These are phyloP conservation scores for Lactarius psammicola DNA, from an alignment of 768 basidiomycete species.

Conservation along the genomic window DNA sequence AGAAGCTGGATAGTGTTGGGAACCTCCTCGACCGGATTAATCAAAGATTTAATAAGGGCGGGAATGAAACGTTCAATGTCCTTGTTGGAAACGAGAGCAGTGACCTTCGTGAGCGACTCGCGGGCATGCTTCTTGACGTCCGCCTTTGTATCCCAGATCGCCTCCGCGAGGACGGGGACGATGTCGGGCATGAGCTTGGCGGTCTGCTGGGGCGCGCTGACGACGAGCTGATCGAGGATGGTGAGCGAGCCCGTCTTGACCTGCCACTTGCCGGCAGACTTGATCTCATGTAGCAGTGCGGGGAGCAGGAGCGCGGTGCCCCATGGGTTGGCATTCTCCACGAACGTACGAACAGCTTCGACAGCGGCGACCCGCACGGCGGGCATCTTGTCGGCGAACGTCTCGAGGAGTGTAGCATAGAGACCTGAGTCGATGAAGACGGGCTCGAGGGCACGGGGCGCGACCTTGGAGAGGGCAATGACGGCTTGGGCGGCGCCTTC, in stretches of 20 bases:
- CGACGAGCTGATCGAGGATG: slow-evolving; percentile 84
- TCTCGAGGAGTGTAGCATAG: slow-evolving; percentile 82
- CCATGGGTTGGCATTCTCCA: slow-evolving; percentile 85
- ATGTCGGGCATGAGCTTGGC: slow-evolving; percentile 92
- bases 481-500: slow-evolving; percentile 83
- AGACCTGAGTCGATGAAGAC: slow-evolving; percentile 84
- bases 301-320: slow-evolving; percentile 80
- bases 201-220: slow-evolving; percentile 76
- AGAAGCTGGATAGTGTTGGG: slow-evolving; percentile 92
- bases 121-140: slow-evolving; percentile 99
- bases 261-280: slow-evolving; percentile 97
- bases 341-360: slow-evolving; percentile 75
- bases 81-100: slow-evolving; percentile 96
- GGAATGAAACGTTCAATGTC: slow-evolving; percentile 97
- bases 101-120: slow-evolving; percentile 90
- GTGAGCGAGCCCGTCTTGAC: slow-evolving; percentile 86
- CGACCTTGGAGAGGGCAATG: slow-evolving; percentile 54
- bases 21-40: slow-evolving; percentile 99
- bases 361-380: slow-evolving; percentile 82
- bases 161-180: slow-evolving; percentile 89
- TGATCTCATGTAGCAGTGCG: slow-evolving; percentile 86
- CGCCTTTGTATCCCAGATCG: slow-evolving; percentile 98
- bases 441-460: slow-evolving; percentile 80
- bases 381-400: slow-evolving; percentile 93
- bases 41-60: slow-evolving; percentile 94